Evolutionary conservation across 352 stramenopile genomes (phyloP), one percentile per base, ranked within the genome.

Genomic region (Hyaloperonospora brassicae): DNA sequence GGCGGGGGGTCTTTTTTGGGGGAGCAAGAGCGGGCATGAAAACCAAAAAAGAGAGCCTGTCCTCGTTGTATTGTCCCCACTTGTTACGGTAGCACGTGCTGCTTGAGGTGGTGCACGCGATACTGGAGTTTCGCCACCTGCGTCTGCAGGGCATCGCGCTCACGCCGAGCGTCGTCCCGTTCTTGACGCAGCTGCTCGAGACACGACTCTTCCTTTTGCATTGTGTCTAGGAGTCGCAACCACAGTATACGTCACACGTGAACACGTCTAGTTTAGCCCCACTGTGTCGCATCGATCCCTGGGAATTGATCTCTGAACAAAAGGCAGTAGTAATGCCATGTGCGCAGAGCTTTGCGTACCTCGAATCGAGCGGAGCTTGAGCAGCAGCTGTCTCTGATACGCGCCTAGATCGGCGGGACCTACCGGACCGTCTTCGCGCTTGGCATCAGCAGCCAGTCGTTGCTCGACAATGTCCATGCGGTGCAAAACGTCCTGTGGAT

Each of bases 81-180:
- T 14, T 11, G 5, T 42, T 45, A 23, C 17, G 22, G 44, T 27
- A 17, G 59, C 43, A 91, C 70, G 52, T 89, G 76, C 59, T 84
- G 72, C 66, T 86, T 83, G 27, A 91, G 72, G 52, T 91, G 81
- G 24, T 79, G 55, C 36, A 91, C 66, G 51, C 78, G 81, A 62
- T 91, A 91, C 61, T 76, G 84, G 59, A 91, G 76, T 59, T 91
- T 91, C 48, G 70, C 53, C 38, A 91, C 78, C 63, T 89, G 76
- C 63, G 86, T 86, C 56, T 79, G 59, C 6, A 89, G 63, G 13
- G 61, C 63, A 43, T 85, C 76, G 50, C 76, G 72, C 57, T 91
- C 81, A 35, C 25, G 56, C 43, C 67, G 68, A 41, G 79, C 76
- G 25, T 72, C 69, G 25, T 86, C 76, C 49, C 77, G 73, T 60